Percentiles rank a stretch among this genome's conserved stretches.
These are phyloP conservation scores for Alternaria tenuissima DNA, from an alignment of 2,329 filamentous ascomycete genomes.

Conservation along the genomic window DNA sequence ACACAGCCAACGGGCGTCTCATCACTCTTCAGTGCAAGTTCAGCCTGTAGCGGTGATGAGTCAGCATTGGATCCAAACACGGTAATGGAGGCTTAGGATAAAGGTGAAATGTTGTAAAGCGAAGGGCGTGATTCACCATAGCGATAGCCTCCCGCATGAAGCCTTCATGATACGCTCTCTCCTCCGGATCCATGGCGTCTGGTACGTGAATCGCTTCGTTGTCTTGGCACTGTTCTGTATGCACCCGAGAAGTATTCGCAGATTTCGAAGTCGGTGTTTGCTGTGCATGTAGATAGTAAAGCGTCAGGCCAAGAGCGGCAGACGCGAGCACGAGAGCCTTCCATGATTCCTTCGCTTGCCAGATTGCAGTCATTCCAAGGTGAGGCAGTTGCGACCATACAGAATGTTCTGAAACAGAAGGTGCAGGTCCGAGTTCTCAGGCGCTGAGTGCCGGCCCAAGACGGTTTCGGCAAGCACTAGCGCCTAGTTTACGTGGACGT, in stretches of 20 bases:
- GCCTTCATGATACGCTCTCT: constrained; percentile 60
- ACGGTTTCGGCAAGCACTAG: constrained; percentile 39
- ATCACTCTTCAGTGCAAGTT: constrained; percentile 79
- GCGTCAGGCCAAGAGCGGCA: constrained; percentile 31
- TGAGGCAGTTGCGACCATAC: constrained; percentile 31
- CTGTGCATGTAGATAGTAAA: constrained; percentile 26
- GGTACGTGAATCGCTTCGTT: constrained; percentile 33
- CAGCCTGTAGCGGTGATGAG: constrained; percentile 66
- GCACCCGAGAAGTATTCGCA: constrained; percentile 16
- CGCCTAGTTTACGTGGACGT: constrained; percentile 45
- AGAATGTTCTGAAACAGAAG: constrained; percentile 30
- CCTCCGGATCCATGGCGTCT: constrained; percentile 45
- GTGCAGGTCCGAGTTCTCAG: constrained; percentile 29
- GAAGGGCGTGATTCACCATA: constrained; percentile 68
- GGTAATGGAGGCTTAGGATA: background rate
- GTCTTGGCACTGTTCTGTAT: constrained; percentile 37
- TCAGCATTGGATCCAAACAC: constrained; percentile 23
- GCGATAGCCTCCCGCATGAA: constrained; percentile 88
- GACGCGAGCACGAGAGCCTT: constrained; percentile 27
- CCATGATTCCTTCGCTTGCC: constrained; percentile 32
- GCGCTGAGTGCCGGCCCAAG: constrained; percentile 22
- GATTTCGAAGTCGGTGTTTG: constrained; percentile 17
- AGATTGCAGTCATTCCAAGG: constrained; percentile 11
- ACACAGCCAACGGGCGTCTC: constrained; percentile 98
- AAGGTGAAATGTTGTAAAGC: constrained; percentile 7